Evolutionary conservation across 2,329 filamentous ascomycete species (phyloP), one percentile per base, ranked within the genome.

Genomic region (Lasiodiplodia theobromae): DNA sequence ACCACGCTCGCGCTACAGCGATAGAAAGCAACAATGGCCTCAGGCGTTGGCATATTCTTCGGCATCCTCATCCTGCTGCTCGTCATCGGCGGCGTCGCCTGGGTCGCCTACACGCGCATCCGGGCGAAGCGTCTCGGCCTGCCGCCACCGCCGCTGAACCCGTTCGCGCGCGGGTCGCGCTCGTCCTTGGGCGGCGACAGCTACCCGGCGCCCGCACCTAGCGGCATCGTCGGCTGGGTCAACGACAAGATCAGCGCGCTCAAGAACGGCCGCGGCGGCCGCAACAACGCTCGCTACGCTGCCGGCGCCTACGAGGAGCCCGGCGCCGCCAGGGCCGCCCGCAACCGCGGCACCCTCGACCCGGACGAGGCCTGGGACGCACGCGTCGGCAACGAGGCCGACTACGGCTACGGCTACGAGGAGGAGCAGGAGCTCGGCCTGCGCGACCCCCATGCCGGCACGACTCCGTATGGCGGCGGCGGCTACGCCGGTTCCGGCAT

Each of bases 321-420:
- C 5, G 76, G 81, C 7, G 74, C 75, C 68, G 77, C 75, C 16
- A 70, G 71, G 49, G 64, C 64, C 54, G 68, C 69, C 38, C 77
- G 76, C 62, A 81, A 82, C 67, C 76, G 78, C 37, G 81, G 82
- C 25, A 84, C 89, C 4, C 85, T 93, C 56, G 93, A 96, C 75
- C 92, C 92, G 1, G 93, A 96, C 77, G 92, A 94, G 75, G 92
- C 92, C 2, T 97, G 93, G 93, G 92, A 96, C 81, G 82, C 92
- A 71, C 85, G 92, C 69, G 92, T 96, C 4, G 92, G 91, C 69
- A 85, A 89, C 73, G 92, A 94, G 78, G 88, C 90, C 21, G 89
- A 91, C 75, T 89, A 90, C 76, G 87, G 87, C 2, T 83, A 83
- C 25, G 86, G 86, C 1, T 92, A 92, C 78, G 91, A 92, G 75